phyloP scores from a whole-genome alignment of 306 rosid species.

The Oemleria cerasiformis region DNA sequence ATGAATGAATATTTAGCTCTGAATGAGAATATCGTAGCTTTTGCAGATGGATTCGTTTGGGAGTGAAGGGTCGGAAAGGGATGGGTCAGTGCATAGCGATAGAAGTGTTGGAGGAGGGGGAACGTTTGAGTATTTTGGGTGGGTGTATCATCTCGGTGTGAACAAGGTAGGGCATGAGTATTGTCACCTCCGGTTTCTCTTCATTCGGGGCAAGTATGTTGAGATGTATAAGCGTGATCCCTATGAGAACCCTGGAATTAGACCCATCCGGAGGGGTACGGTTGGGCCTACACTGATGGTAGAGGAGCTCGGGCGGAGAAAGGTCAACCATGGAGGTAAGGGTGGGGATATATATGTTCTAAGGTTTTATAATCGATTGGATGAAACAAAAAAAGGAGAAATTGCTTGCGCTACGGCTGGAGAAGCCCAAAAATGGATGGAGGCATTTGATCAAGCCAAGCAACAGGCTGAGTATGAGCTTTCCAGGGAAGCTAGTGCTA shows the following conservation, averaged over 20 bases:
- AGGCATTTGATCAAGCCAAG: slow-evolving; percentile 88
- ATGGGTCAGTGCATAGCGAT: slow-evolving; percentile 16
- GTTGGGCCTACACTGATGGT: slow-evolving; percentile 74
- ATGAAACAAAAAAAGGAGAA: slow-evolving; percentile 88
- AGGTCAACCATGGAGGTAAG: slow-evolving; percentile 55
- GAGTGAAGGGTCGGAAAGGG: slow-evolving; percentile 31
- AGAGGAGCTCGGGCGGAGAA: slow-evolving; percentile 66
- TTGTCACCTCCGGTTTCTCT: slow-evolving; percentile 67
- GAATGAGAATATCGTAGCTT: neutral
- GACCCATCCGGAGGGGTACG: slow-evolving; percentile 80
- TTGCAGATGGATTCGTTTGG: slow-evolving; percentile 21
- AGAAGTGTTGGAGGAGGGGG: slow-evolving; percentile 31
- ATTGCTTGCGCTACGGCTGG: slow-evolving; percentile 76
- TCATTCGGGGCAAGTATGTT: slow-evolving; percentile 62
- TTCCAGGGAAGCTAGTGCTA: slow-evolving; percentile 35
- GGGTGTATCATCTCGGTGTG: slow-evolving; percentile 80
- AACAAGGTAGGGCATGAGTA: slow-evolving; percentile 75
- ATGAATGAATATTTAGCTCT: neutral
- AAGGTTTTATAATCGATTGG: slow-evolving; percentile 67
- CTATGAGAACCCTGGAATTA: slow-evolving; percentile 65
- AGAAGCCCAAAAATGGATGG: slow-evolving; percentile 78
- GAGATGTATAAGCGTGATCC: slow-evolving; percentile 86
- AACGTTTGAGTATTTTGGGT: slow-evolving; percentile 65
- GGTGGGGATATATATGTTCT: slow-evolving; percentile 63
- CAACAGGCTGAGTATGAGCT: slow-evolving; percentile 78